These are phyloP conservation scores for Russula dissimulans DNA, from an alignment of 768 basidiomycete species.

Conservation along the genomic window DNA sequence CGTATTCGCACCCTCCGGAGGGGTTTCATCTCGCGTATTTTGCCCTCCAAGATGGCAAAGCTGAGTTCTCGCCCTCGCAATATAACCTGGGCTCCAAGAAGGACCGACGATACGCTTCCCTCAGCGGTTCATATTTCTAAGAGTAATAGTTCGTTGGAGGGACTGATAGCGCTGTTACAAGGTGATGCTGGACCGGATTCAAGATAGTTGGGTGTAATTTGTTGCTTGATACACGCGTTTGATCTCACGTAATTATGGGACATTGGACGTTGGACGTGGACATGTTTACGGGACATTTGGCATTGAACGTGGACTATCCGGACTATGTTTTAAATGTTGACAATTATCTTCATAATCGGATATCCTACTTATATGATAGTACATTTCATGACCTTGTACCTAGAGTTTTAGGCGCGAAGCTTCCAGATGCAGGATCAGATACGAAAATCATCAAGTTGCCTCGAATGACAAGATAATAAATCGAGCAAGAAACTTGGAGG, in stretches of 20 bases:
- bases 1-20: neutral
- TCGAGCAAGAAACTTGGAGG: no score
- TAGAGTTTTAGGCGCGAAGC: no score
- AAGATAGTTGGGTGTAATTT: neutral
- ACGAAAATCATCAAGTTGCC: no score
- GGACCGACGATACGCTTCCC: neutral
- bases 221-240: neutral
- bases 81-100: neutral
- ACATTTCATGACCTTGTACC: no score
- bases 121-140: neutral
- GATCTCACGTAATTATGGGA: neutral
- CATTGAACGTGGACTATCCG: neutral
- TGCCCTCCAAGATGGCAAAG: neutral
- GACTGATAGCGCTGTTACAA: conserved; percentile 1
- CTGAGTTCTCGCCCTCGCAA: neutral
- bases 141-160: neutral
- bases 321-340: neutral
- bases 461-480: no score
- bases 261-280: neutral
- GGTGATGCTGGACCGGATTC: neutral
- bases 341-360: neutral
- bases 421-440: no score
- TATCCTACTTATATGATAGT: neutral
- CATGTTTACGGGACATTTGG: neutral
- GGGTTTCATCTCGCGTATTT: conserved; percentile 6